phyloP scores from a whole-genome alignment of 1,284 basidiomycete genomes.

The Pulchroboletus neoregius region DNA sequence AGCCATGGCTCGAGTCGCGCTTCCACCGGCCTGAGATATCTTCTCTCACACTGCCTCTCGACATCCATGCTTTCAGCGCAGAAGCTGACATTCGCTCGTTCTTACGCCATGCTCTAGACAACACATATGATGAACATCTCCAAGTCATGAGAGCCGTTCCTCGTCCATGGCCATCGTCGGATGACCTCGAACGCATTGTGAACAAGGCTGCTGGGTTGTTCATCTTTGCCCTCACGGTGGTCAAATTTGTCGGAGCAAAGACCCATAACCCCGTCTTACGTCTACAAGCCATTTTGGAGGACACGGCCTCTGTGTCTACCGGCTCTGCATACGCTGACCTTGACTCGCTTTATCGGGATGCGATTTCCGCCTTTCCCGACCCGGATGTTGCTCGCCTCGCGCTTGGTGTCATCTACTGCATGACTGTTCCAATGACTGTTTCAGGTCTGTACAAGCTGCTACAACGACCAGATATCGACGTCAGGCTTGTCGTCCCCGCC shows the following conservation, averaged over 20 bases:
- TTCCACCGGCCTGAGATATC: constrained; percentile 12
- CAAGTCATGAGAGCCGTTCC: constrained; percentile 18
- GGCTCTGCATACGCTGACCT: constrained; percentile 13
- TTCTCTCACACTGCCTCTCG: constrained; percentile 10
- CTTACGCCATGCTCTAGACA: constrained; percentile 12
- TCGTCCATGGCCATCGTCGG: constrained; percentile 17
- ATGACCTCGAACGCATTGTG: constrained; percentile 16
- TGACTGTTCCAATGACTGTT: constrained; percentile 12
- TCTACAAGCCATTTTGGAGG: constrained; percentile 13
- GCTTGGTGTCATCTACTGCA: constrained; percentile 13
- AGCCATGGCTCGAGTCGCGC: constrained; percentile 16
- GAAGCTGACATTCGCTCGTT: constrained; percentile 23
- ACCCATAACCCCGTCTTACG: constrained; percentile 13
- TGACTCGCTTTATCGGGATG: constrained; percentile 15
- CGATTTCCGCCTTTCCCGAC: constrained; percentile 10
- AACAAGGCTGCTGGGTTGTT: constrained; percentile 21
- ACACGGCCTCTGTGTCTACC: neutral
- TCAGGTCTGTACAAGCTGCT: constrained; percentile 10
- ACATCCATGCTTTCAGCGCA: constrained; percentile 18
- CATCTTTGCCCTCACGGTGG: constrained; percentile 25
- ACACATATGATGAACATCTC: constrained; percentile 12
- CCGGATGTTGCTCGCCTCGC: constrained; percentile 12
- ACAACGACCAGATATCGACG: constrained; percentile 14
- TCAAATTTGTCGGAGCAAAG: constrained; percentile 22
- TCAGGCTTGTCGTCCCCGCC: constrained; percentile 11